Base-by-base conservation (phyloP, 2,329 filamentous ascomycete species). In the Trichoderma arundinaceum region DNA sequence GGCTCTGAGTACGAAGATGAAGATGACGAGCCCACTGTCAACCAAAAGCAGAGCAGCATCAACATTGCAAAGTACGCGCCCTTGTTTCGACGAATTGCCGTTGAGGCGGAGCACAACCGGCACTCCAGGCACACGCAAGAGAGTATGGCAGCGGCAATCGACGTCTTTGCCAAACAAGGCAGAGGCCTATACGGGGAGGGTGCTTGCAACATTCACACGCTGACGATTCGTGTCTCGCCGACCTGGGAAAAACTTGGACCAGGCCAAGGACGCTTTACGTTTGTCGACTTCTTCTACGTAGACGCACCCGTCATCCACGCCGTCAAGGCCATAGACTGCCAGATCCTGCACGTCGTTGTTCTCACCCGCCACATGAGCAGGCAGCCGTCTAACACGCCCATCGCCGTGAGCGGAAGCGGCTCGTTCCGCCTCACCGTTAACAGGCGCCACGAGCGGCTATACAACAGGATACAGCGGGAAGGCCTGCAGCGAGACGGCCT, bases 21-120 rank as follows among this genome's bases (percentile, higher is more conserved):
- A 28, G 68, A 59, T 2, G 66, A 71, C 19, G 39, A 28, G 62
- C 41, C 43, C 39, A 17, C 17, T 52, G 7, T n/a, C 22, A 3
- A 12, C 13, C 0, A 4, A 10, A 32, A 17, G 52, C 8, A 33
- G 19, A 17, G 13, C 12, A 69, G 68, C 58, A 77, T 81, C 28
- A 72, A 77, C 62, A 64, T 76, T 2, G 62, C 67, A 10, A 77
- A 77, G 46, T 79, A 80, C 65, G 75, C 76, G 7, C 71, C 74
- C 17, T 69, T 80, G 19, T 75, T 85, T 41, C 78, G 81, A 2
- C 72, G 75, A 52, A 70, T 84, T 58, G 72, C 72, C 59, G 73
- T 86, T 46, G 76, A 79, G 44, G 76, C 83, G 0, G 79, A 84
- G 59, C 69, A 72, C 7, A 82, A 79, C 66, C 78, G 81, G 5